Evolutionary conservation across 1,139 yeast genomes (phyloP).

Genomic region (Kodamaea ohmeri): DNA sequence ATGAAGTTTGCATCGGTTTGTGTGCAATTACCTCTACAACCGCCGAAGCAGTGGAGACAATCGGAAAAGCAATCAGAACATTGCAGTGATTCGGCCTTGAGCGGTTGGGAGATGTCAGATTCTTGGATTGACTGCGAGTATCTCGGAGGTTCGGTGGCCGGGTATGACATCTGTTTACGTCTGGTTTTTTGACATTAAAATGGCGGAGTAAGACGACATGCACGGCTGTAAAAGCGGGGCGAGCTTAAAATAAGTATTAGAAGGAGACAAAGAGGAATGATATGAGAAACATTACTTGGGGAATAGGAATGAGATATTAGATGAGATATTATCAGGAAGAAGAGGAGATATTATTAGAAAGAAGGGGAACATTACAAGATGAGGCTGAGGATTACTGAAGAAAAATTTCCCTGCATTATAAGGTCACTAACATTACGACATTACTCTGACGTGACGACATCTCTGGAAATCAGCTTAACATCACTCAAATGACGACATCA

Average conservation of each 20-base stretch:
- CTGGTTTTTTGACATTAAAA: background rate
- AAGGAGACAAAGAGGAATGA: background rate
- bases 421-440: too few relatives aligned
- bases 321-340: background rate
- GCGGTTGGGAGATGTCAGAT: slow-evolving; percentile 18
- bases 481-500: too few relatives aligned
- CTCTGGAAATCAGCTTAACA: too few relatives aligned
- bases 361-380: background rate
- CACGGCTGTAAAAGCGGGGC: too few relatives aligned
- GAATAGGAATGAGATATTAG: background rate
- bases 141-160: slow-evolving; percentile 12
- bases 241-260: background rate
- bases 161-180: slow-evolving; percentile 8
- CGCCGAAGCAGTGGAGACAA: slow-evolving; percentile 19
- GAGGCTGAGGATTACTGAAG: too few relatives aligned
- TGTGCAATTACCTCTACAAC: slow-evolving; percentile 19
- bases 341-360: background rate
- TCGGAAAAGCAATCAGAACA: slow-evolving; percentile 18
- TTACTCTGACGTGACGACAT: too few relatives aligned
- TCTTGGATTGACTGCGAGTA: slow-evolving; percentile 19
- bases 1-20: slow-evolving; percentile 13
- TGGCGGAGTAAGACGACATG: background rate
- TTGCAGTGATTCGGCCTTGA: slow-evolving; percentile 15
- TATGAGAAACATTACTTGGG: too few relatives aligned
- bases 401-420: too few relatives aligned